Conservation (phyloP, 306 rosid species). For the Astragalus membranaceus region DNA sequence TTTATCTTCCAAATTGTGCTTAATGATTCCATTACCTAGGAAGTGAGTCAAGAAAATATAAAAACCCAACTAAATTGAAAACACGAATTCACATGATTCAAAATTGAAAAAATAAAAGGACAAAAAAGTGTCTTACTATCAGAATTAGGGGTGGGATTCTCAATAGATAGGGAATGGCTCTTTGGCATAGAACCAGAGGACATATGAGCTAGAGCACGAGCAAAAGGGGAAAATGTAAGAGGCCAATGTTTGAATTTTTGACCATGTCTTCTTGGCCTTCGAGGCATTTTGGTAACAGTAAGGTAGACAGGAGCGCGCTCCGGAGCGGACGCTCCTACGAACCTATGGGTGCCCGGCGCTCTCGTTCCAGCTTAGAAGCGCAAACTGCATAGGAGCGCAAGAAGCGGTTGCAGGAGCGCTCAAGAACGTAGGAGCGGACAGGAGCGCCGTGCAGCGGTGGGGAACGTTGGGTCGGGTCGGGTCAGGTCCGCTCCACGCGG, state of each 20-base stretch:
- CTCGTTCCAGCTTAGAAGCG: too few relatives aligned
- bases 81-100: background rate
- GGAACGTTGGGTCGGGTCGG: too few relatives aligned
- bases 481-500: too few relatives aligned
- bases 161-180: conserved; percentile 13
- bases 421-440: too few relatives aligned
- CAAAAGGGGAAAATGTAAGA: conserved; percentile 56
- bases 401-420: too few relatives aligned
- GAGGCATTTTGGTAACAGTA: conserved; percentile 36
- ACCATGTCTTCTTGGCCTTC: conserved; percentile 32
- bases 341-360: too few relatives aligned
- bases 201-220: conserved; percentile 43
- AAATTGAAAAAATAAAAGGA: background rate
- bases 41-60: conserved; percentile 1
- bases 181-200: conserved; percentile 11
- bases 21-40: conserved; percentile 32
- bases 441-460: too few relatives aligned
- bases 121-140: conserved; percentile 15
- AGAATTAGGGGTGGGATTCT: conserved; percentile 15
- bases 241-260: conserved; percentile 35
- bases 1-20: conserved; percentile 20
- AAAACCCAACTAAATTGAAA: background rate
- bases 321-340: too few relatives aligned
- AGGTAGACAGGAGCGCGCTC: too few relatives aligned
- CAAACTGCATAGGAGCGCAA: too few relatives aligned